Base-by-base conservation (phyloP, 371 early-diverging fungal genomes). In the Chytridiales sp. region DNA sequence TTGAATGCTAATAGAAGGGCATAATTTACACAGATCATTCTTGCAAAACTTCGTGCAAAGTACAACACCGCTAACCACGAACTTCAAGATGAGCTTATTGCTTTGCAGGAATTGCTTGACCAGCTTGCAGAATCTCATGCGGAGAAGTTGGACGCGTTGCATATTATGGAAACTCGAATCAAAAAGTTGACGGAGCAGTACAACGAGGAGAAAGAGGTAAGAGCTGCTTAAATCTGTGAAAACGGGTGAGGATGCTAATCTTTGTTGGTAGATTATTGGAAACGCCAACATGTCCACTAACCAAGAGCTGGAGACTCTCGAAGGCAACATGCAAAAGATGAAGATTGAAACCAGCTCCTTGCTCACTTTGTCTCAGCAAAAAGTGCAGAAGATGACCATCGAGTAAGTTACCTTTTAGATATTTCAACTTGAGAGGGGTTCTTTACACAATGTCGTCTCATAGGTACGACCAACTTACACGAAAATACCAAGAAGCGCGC, bases 181-280 rank as follows among this genome's bases (percentile, higher is more conserved):
- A n/a, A 43, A 26, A 40, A 61, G 43, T 47, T 77, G 56, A 70
- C 66, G 22, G 64, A 71, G 0, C 70, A 64, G 40, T 76, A 68
- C 42, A 59, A 51, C 30, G 68, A 75, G 32, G 76, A 81, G 41
- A 76, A 74, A 52, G 76, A 81, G 64, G 77, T 77, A 56, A 2
- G 48, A 26, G 22, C 4, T 36, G 1, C 15, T 22, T n/a, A 27
- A 17, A 27, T 15, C 29, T 22, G 9, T n/a, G 41, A 5, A 42
- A 5, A 15, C 26, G 46, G 27, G 0, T 30, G 21, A 11, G 22
- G 26, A 17, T n/a, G 31, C 3, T 1, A 2, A 29, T 36, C 40
- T 42, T 49, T 4, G 22, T 46, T 44, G 9, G 26, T 36, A 73
- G 68, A 52, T 61, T 26, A 66, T 67, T 35, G 66, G 57, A 2